These are phyloP conservation scores for Xerocomellus chrysenteron DNA, from an alignment of 768 basidiomycete genomes.

Conservation along the genomic window DNA sequence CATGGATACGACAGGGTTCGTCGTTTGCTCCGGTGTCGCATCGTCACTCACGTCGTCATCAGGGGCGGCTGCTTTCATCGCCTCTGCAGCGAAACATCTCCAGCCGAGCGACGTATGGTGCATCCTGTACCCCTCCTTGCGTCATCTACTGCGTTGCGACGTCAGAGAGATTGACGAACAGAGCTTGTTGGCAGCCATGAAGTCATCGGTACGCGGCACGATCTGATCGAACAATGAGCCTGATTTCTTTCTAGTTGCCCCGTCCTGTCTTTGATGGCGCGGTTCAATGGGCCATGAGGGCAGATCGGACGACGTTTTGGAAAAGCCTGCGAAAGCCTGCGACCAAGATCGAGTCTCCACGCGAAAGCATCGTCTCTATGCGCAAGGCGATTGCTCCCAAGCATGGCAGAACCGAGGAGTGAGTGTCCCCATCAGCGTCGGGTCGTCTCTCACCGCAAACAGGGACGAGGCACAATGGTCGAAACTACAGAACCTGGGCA, in stretches of 20 bases:
- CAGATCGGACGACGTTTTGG: constrained; percentile 83
- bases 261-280: constrained; percentile 84
- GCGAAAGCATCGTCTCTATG: constrained; percentile 68
- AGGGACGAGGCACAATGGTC: constrained; percentile 78
- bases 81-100: constrained; percentile 79
- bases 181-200: constrained; percentile 71
- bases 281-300: constrained; percentile 84
- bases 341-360: constrained; percentile 61
- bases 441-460: not conserved
- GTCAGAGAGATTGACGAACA: constrained; percentile 70
- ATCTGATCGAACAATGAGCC: not conserved
- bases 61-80: constrained; percentile 89
- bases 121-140: constrained; percentile 88
- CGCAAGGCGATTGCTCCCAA: constrained; percentile 46
- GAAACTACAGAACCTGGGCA: constrained; percentile 85
- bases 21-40: not conserved
- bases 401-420: constrained; percentile 76
- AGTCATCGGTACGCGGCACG: constrained; percentile 74
- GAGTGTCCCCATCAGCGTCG: constrained; percentile 23
- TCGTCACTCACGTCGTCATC: constrained; percentile 4
- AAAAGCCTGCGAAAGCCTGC: constrained; percentile 46
- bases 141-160: constrained; percentile 84
- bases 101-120: constrained; percentile 94
- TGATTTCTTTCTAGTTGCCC: constrained; percentile 40
- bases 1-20: constrained; percentile 94